Percentiles rank a stretch among this genome's conserved stretches.
These are phyloP conservation scores for Endothia cerciana DNA, from an alignment of 2,329 filamentous ascomycete species.

Conservation along the genomic window DNA sequence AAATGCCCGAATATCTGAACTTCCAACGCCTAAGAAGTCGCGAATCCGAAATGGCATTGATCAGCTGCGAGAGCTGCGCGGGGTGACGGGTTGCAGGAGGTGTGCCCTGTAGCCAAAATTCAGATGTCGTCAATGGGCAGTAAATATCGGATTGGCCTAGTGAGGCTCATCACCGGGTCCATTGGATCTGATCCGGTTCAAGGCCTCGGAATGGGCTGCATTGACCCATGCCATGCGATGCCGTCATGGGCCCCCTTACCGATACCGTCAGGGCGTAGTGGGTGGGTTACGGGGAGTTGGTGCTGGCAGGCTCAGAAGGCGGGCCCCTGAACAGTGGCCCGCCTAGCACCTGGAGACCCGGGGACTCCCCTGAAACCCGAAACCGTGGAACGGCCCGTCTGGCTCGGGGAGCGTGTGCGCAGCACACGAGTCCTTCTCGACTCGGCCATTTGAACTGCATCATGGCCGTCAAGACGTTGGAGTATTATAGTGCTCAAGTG, in stretches of 20 bases:
- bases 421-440: neutral
- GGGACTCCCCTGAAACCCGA: neutral
- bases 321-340: neutral
- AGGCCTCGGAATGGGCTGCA: constrained; percentile 7
- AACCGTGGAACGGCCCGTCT: neutral
- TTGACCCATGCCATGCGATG: neutral
- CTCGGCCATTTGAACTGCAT: neutral
- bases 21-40: neutral
- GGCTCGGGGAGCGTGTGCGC: neutral
- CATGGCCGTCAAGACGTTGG: neutral
- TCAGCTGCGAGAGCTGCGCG: neutral
- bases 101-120: neutral
- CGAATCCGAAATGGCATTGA: neutral
- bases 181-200: neutral
- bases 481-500: neutral
- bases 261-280: neutral
- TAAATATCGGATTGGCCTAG: neutral
- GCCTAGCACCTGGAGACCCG: neutral
- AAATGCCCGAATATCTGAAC: neutral
- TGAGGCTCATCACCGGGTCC: neutral
- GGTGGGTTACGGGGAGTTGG: neutral
- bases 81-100: neutral
- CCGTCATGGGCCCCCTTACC: neutral
- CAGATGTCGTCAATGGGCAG: neutral
- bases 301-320: neutral